Base-by-base conservation (phyloP, 2,329 filamentous ascomycete species). In the Beauveria sp. region DNA sequence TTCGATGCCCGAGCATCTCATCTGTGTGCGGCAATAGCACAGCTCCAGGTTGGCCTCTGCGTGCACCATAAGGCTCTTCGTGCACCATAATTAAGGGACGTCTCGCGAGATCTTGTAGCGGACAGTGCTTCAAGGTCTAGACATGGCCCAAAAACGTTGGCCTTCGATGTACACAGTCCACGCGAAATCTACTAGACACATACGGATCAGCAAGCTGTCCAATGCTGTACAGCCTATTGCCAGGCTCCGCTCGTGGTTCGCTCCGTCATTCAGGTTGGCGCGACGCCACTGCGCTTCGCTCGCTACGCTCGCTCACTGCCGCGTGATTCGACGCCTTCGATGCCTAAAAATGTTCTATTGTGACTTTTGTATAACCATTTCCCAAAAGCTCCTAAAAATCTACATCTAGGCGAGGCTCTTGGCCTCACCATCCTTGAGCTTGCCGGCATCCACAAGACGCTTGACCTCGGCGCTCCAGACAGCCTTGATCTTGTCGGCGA, bases 401-500 rank as follows among this genome's bases (percentile, higher is more conserved):
- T 28, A 45, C 42, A 31, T 43, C 28, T 73, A 80, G 60, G 68
- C 74, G 65, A 91, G 72, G 22, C 78, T 78, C 83, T 95, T 96
- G 68, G 85, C 78, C 65, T 97, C 93, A 48, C 86, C 88, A 22
- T 89, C 89, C 81, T 93, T 93, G 63, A 95, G 78, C 84, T 96
- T 96, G 67, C 93, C 92, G 66, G 88, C 90, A 53, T 77, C 86
- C 64, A 95, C 83, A 42, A 98, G 84, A 66, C 88, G 84, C 81
- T 89, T 85, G 61, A 88, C 86, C 81, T 97, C 90, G 50, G 81
- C 88, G 66, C 78, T 79, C 84, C 93, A 98, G 60, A 92, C 87
- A 61, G 77, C 78, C 85, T 96, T 97, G 76, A 99, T 93, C 74
- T 92, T 90, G 66, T 84, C 86, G 22, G 86, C 87, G 65, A 93